A percentile compares a stretch with the other conserved stretches of the same genome.
phyloP scores from a whole-genome alignment of 179 eudicot species.

The Beta macrorhiza region DNA sequence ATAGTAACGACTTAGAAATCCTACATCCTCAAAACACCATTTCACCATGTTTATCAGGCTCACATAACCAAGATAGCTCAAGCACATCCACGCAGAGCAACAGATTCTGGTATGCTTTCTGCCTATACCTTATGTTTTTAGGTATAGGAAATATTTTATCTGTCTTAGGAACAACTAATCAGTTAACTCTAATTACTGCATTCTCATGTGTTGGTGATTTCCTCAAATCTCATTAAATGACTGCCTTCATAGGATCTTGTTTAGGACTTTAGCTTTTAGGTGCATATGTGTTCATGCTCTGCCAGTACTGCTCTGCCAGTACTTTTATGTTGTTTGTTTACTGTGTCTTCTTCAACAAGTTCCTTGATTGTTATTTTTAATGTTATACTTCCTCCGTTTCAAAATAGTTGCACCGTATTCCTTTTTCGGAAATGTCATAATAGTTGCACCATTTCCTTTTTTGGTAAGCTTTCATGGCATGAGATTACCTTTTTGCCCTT shows the following conservation, averaged over 20 bases:
- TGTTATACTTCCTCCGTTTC: too few relatives aligned
- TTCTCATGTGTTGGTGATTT: not conserved
- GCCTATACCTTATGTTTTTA: not conserved
- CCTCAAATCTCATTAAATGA: not conserved
- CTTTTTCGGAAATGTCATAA: too few relatives aligned
- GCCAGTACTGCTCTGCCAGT: not conserved
- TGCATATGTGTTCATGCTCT: not conserved
- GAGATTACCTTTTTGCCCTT: too few relatives aligned
- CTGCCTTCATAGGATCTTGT: not conserved
- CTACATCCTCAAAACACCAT: not conserved
- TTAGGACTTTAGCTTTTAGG: too few relatives aligned
- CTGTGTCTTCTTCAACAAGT: not conserved
- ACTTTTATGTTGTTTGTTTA: not conserved
- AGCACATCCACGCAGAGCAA: conserved; percentile 79
- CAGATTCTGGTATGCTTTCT: conserved; percentile 72
- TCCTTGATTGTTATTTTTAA: not conserved
- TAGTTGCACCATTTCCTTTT: too few relatives aligned
- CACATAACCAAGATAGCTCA: conserved; percentile 59
- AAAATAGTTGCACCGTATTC: too few relatives aligned
- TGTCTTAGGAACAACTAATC: not conserved
- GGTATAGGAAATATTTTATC: too few relatives aligned
- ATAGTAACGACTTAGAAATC: not conserved
- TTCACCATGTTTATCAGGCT: conserved; percentile 39
- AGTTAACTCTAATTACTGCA: not conserved
- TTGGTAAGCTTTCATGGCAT: too few relatives aligned